A percentile compares a stretch with the other conserved stretches of the same genome.
Conservation (phyloP, 441 rosid species). For the Pelargonium myrrhifolium region DNA sequence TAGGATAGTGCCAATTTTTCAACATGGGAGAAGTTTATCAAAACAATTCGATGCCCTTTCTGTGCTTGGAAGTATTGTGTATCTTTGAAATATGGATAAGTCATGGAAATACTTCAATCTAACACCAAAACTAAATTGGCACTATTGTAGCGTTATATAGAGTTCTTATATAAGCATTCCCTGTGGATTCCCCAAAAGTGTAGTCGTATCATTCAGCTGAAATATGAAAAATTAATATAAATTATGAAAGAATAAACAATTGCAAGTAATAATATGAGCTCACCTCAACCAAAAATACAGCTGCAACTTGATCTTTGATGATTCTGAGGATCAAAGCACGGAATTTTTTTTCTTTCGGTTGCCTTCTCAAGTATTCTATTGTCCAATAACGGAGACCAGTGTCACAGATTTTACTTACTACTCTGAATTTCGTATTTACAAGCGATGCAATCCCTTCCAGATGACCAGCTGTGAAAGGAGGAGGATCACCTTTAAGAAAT, state of each 20-base stretch:
- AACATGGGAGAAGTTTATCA: no score
- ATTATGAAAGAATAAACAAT: not conserved
- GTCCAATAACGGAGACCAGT: conserved; percentile 83
- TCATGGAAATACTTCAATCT: no score
- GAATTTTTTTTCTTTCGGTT: conserved; percentile 60
- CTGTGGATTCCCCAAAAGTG: not conserved
- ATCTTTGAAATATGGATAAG: no score
- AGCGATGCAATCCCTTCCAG: conserved; percentile 78
- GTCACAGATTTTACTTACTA: conserved; percentile 50
- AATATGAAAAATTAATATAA: not conserved
- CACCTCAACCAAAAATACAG: conserved; percentile 74
- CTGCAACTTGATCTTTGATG: conserved; percentile 76
- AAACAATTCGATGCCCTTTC: no score
- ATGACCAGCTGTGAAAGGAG: conserved; percentile 81
- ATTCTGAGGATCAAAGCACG: conserved; percentile 71
- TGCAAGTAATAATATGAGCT: conserved; percentile 12
- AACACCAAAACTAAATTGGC: no score
- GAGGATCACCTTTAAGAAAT: conserved; percentile 67
- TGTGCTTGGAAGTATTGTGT: no score
- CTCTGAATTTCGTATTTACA: conserved; percentile 53
- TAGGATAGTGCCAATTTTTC: no score
- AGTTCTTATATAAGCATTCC: no score
- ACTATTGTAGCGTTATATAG: no score
- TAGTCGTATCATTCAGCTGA: not conserved
- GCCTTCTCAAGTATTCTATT: conserved; percentile 70